These are phyloP conservation scores for Nasturtium officinale DNA, from an alignment of 345 rosid genomes.

Conservation along the genomic window DNA sequence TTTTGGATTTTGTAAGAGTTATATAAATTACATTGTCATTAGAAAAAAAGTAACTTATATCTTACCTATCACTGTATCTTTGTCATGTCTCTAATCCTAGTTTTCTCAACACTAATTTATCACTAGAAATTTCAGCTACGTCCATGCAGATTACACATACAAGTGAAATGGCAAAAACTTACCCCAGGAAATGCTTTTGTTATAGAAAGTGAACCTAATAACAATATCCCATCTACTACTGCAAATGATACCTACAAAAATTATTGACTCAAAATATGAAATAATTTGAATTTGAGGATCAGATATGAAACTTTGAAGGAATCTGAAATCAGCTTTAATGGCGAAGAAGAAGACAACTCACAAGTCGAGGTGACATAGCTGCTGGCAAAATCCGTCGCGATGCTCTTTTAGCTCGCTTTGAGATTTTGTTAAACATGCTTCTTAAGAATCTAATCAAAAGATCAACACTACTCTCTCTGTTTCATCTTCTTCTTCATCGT, in stretches of 20 bases:
- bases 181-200: conserved; percentile 79
- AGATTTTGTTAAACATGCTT: conserved; percentile 64
- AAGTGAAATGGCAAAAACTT: conserved; percentile 8
- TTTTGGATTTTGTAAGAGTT: too few species aligned
- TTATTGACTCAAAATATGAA: too few species aligned
- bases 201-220: conserved; percentile 67
- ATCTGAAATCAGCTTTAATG: background rate
- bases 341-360: conserved; percentile 29
- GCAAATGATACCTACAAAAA: conserved; percentile 68
- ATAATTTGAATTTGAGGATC: background rate
- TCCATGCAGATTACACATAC: background rate
- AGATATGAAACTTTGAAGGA: background rate
- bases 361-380: conserved; percentile 67
- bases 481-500: conserved; percentile 56
- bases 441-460: conserved; percentile 65
- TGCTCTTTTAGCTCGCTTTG: conserved; percentile 73
- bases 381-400: conserved; percentile 66
- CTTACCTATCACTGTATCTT: background rate
- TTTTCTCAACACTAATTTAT: background rate
- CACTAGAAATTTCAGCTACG: background rate
- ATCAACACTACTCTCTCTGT: conserved; percentile 74
- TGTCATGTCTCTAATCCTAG: background rate
- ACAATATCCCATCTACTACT: conserved; percentile 80
- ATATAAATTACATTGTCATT: background rate
- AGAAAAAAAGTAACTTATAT: too few species aligned